phyloP scores from a whole-genome alignment of 2,329 filamentous ascomycete species.

The Tolypocladium tundrense region DNA sequence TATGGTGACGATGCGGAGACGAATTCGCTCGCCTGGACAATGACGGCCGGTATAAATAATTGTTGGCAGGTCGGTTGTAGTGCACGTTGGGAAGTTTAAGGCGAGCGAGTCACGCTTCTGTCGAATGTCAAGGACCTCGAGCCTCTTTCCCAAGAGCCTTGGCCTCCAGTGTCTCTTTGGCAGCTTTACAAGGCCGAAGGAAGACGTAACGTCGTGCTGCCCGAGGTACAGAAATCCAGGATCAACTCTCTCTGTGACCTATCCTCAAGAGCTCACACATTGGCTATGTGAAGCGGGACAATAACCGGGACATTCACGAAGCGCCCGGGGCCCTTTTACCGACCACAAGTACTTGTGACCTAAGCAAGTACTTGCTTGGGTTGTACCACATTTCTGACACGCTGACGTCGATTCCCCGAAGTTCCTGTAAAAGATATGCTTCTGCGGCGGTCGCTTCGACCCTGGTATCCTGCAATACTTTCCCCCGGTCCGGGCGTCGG shows the following conservation, averaged over 20 bases:
- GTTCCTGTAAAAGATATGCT: constrained; percentile 58
- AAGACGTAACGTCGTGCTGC: constrained; percentile 35
- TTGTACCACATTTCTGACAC: constrained; percentile 50
- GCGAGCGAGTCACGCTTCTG: no score
- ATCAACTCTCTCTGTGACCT: constrained; percentile 38
- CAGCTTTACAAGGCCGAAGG: no score
- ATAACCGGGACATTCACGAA: constrained; percentile 56
- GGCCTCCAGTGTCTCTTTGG: no score
- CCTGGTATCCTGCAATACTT: constrained; percentile 54
- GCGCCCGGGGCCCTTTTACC: constrained; percentile 38
- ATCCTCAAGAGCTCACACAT: constrained; percentile 45
- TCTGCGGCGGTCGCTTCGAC: constrained; percentile 55
- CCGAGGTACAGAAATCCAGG: constrained; percentile 53
- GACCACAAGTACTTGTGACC: constrained; percentile 45
- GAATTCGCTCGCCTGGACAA: no score
- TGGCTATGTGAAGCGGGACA: constrained; percentile 58
- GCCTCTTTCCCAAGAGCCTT: no score
- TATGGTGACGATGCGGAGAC: no score
- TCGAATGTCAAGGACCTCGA: no score
- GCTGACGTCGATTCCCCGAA: constrained; percentile 48
- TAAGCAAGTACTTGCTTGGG: constrained; percentile 46
- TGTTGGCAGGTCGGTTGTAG: no score
- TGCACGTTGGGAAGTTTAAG: no score
- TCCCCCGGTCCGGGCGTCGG: constrained; percentile 55
- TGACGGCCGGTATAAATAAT: no score